Evolutionary conservation across 306 rosid species (phyloP).

Genomic region (Pterocarpus macrocarpus): DNA sequence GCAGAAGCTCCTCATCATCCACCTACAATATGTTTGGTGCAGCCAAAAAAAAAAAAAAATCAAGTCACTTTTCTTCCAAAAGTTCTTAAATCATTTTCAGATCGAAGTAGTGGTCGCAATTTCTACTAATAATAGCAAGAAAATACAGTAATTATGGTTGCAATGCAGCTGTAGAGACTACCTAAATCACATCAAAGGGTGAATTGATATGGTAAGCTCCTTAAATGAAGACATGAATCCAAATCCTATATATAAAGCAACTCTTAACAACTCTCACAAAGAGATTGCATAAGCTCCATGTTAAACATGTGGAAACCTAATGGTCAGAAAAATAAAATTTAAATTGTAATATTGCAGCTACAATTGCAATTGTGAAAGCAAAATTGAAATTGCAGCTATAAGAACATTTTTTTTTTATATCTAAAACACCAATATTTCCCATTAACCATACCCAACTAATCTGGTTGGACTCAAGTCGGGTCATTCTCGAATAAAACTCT

Average conservation of each 20-base stretch:
- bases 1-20: conserved; percentile 83
- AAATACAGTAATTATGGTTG: background rate
- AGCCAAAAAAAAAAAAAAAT: too few species aligned
- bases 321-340: background rate
- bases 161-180: background rate
- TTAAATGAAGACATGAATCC: background rate
- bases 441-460: too few species aligned
- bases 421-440: too few species aligned
- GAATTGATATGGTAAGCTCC: background rate
- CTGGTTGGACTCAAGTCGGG: too few species aligned
- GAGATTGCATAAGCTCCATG: background rate
- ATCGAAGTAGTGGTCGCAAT: background rate
- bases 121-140: background rate
- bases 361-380: too few species aligned
- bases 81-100: background rate
- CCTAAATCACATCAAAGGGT: background rate
- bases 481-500: too few species aligned
- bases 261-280: background rate
- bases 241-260: background rate
- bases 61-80: background rate
- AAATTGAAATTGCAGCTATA: too few species aligned
- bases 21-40: conserved; percentile 56
- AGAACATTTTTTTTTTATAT: too few species aligned
- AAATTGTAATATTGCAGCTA: background rate
- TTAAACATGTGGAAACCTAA: background rate